phyloP scores from a whole-genome alignment of 2,329 filamentous ascomycete genomes.

The Fusarium fracticaudum region DNA sequence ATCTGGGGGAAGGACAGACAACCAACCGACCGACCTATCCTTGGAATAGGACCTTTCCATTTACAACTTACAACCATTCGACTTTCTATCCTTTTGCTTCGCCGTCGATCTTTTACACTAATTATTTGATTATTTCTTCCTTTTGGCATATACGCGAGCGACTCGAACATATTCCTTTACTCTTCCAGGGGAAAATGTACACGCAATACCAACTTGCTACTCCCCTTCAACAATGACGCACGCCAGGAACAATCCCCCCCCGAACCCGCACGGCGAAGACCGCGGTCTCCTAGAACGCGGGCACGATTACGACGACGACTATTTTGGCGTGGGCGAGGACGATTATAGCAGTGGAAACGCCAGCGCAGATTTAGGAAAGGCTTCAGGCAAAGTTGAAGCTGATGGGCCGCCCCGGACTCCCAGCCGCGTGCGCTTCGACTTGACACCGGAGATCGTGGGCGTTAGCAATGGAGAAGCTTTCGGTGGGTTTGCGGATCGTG shows the following conservation, averaged over 20 bases:
- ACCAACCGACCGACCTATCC: constrained; percentile 6
- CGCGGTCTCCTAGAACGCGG: constrained; percentile 44
- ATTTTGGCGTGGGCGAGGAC: constrained; percentile 40
- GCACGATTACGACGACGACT: constrained; percentile 39
- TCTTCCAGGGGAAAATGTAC: constrained; percentile 38
- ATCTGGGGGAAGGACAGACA: constrained; percentile 37
- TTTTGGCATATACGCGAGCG: not conserved
- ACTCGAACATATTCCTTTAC: not conserved
- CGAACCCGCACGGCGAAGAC: constrained; percentile 46
- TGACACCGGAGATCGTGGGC: constrained; percentile 57
- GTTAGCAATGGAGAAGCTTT: constrained; percentile 35
- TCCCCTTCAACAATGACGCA: constrained; percentile 46
- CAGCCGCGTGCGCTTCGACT: constrained; percentile 80
- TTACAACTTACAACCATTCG: constrained; percentile 20
- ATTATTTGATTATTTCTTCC: not conserved
- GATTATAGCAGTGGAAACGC: constrained; percentile 22
- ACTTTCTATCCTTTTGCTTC: constrained; percentile 15
- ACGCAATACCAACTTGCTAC: constrained; percentile 36
- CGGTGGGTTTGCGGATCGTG: constrained; percentile 18
- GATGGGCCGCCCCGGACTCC: constrained; percentile 56
- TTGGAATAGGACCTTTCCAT: constrained; percentile 4
- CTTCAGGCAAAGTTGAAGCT: constrained; percentile 25
- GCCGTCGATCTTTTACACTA: constrained; percentile 19
- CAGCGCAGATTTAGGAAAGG: constrained; percentile 25
- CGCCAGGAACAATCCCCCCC: constrained; percentile 44